Conservation (phyloP, 2,329 filamentous ascomycete species). For the Sporothrix schenckii region DNA sequence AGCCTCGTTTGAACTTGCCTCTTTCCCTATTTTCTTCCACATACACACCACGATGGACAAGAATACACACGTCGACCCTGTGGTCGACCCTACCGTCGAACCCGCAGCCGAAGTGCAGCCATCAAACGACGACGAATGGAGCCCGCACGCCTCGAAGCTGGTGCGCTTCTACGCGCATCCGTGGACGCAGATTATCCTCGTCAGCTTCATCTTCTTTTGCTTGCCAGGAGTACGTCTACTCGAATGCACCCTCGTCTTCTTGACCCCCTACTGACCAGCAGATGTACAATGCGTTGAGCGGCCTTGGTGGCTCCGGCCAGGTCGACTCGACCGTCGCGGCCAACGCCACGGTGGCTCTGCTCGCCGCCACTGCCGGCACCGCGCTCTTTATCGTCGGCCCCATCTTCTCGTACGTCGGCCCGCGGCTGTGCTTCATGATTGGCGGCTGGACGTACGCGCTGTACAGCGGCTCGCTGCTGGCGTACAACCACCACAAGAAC, state of each 20-base stretch:
- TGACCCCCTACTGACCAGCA: no score
- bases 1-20: no score
- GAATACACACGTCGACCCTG: neutral
- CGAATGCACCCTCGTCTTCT: no score
- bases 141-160: constrained; percentile 35
- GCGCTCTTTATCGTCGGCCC: constrained; percentile 54
- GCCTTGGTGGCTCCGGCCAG: constrained; percentile 50
- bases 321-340: constrained; percentile 58
- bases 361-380: constrained; percentile 53
- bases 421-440: constrained; percentile 68
- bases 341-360: constrained; percentile 58
- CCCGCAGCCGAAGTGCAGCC: neutral
- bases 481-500: constrained; percentile 68
- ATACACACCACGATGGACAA: neutral
- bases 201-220: constrained; percentile 55
- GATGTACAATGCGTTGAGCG: constrained; percentile 37
- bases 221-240: constrained; percentile 47
- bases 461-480: constrained; percentile 70
- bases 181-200: constrained; percentile 54
- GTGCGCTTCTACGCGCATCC: constrained; percentile 47
- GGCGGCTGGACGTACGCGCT: constrained; percentile 77
- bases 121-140: neutral
- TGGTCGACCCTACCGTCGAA: no score
- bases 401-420: constrained; percentile 70
- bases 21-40: no score